Evolutionary conservation across 306 rosid species (phyloP).

Genomic region (Carpinus fangiana): DNA sequence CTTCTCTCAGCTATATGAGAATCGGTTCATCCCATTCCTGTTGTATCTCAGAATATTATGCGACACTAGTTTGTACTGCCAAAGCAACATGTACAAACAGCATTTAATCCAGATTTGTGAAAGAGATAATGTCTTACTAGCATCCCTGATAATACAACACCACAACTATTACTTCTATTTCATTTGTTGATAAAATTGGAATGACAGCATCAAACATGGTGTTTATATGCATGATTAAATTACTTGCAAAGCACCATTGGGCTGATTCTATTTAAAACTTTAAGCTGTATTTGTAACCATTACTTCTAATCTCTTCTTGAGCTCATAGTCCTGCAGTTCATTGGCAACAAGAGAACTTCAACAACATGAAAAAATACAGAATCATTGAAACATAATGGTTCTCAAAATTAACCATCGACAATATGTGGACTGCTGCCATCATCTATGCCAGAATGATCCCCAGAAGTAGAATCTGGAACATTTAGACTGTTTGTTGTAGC

Average conservation of each 20-base stretch:
- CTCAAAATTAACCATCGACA: conserved; percentile 28
- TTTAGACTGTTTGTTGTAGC: conserved; percentile 13
- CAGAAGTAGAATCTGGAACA: conserved; percentile 18
- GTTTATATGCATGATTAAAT: not conserved
- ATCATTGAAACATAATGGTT: conserved; percentile 15
- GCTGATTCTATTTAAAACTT: not conserved
- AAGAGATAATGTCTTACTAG: too few species aligned
- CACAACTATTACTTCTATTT: not conserved
- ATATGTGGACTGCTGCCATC: conserved; percentile 24
- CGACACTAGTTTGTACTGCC: too few species aligned
- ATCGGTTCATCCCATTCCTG: too few species aligned
- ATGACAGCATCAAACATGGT: not conserved
- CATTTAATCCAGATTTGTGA: too few species aligned
- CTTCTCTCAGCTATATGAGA: too few species aligned
- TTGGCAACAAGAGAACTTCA: conserved; percentile 1
- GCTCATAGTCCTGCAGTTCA: not conserved
- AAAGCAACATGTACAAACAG: too few species aligned
- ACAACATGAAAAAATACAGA: not conserved
- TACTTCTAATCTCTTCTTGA: not conserved
- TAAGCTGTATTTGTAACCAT: not conserved
- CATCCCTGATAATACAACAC: too few species aligned
- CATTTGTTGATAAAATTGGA: conserved; percentile 4
- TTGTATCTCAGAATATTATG: too few species aligned
- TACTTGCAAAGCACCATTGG: not conserved
- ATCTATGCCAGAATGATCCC: conserved; percentile 29